Percentiles rank a stretch among this genome's conserved stretches.
phyloP scores from a whole-genome alignment of 305 asterid genomes.

The Fraxinus nigra region DNA sequence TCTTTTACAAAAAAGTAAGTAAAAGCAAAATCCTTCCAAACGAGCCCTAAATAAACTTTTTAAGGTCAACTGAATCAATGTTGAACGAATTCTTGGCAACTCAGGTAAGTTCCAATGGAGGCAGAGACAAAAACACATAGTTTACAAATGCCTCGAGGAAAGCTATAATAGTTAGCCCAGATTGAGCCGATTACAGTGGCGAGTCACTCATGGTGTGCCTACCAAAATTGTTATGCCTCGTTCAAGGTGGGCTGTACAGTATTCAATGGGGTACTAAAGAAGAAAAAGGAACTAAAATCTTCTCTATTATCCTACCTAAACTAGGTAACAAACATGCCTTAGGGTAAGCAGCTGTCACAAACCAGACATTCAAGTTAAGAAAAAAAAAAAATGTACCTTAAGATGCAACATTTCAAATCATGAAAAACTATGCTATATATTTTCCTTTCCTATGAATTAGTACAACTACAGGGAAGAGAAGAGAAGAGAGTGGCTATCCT shows the following conservation, averaged over 20 bases:
- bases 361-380: conserved; percentile 39
- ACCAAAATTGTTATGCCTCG: conserved; percentile 37
- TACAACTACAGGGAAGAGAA: conserved; percentile 7
- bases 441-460: conserved; percentile 28
- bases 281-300: background rate
- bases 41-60: background rate
- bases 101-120: conserved; percentile 24
- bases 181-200: conserved; percentile 2
- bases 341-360: conserved; percentile 26
- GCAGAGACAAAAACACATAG: conserved; percentile 10
- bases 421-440: conserved; percentile 25
- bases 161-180: background rate
- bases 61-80: background rate
- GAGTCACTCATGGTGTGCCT: conserved; percentile 29
- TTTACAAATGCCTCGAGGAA: conserved; percentile 32
- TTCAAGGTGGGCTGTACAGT: background rate
- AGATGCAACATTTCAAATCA: conserved; percentile 29
- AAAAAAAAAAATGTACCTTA: background rate
- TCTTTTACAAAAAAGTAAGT: background rate
- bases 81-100: conserved; percentile 32
- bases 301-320: background rate
- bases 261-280: background rate
- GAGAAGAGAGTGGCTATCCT: conserved; percentile 18
- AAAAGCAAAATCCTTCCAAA: background rate
- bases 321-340: background rate